phyloP scores from a whole-genome alignment of 805 yeast species.

The Sugiyamaella americana region DNA sequence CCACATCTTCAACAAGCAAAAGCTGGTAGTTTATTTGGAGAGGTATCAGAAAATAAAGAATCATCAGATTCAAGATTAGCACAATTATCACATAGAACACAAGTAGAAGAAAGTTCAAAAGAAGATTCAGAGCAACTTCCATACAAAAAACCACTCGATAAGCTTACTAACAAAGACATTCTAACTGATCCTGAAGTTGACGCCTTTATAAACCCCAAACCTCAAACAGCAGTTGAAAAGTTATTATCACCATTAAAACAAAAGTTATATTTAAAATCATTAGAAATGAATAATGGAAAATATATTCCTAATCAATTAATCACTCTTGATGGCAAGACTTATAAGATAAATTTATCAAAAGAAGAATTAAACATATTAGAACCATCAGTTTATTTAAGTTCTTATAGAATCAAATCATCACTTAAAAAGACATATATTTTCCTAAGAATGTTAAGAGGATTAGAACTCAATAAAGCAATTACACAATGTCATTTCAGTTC shows the following conservation, averaged over 20 bases:
- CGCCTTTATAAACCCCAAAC: conserved; percentile 42
- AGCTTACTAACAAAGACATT: conserved; percentile 12
- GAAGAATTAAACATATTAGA: conserved; percentile 74
- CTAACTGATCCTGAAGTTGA: conserved; percentile 31
- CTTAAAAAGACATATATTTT: conserved; percentile 82
- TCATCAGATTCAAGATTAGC: conserved; percentile 12
- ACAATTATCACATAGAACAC: conserved; percentile 10
- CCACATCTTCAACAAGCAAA: no score
- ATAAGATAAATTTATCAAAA: conserved; percentile 50
- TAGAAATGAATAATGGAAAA: conserved; percentile 49
- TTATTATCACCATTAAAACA: conserved; percentile 66
- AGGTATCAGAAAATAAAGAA: conserved; percentile 17
- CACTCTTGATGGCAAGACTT: conserved; percentile 40
- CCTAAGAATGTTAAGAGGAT: conserved; percentile 65
- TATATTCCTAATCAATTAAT: conserved; percentile 58
- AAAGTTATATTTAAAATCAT: conserved; percentile 47
- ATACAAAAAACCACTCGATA: neutral
- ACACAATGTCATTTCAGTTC: conserved; percentile 87
- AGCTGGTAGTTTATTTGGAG: conserved; percentile 17
- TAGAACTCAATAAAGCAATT: conserved; percentile 71
- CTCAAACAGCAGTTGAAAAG: conserved; percentile 50
- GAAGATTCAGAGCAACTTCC: conserved; percentile 3
- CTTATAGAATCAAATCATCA: conserved; percentile 79
- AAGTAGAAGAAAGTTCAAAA: conserved; percentile 1
- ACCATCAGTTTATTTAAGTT: conserved; percentile 78